Percentiles rank a stretch among this genome's conserved stretches.
These are phyloP conservation scores for Maudiozyma saulgeensis DNA, from an alignment of 805 yeast species.

Conservation along the genomic window DNA sequence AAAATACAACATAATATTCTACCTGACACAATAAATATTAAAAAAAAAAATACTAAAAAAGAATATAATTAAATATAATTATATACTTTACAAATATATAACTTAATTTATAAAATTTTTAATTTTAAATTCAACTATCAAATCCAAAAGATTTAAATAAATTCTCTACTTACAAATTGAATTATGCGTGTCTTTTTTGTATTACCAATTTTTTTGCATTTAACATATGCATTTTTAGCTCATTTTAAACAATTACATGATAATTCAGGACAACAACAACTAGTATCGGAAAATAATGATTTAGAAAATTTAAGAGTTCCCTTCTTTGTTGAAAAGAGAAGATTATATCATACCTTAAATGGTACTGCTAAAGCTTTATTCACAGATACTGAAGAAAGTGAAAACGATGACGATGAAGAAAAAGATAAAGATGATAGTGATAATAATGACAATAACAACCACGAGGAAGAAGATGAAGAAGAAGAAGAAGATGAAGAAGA, in stretches of 20 bases:
- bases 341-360: background rate
- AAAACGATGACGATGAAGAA: background rate
- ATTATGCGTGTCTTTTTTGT: background rate
- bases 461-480: background rate
- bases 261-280: background rate
- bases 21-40: too few relatives aligned
- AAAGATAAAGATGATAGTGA: background rate
- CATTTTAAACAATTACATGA: background rate
- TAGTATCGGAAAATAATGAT: background rate
- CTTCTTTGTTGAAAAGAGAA: background rate
- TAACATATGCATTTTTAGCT: background rate
- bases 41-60: too few relatives aligned
- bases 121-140: too few relatives aligned
- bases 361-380: background rate
- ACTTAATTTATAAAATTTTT: too few relatives aligned
- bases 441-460: background rate
- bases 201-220: background rate
- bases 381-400: background rate
- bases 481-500: background rate
- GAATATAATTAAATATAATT: too few relatives aligned
- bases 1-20: background rate
- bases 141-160: too few relatives aligned
- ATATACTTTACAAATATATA: too few relatives aligned
- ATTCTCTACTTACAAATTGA: background rate
- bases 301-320: background rate